Percentiles rank a stretch among this genome's conserved stretches.
These are phyloP conservation scores for Senna tora DNA, from an alignment of 306 rosid species.

Conservation along the genomic window DNA sequence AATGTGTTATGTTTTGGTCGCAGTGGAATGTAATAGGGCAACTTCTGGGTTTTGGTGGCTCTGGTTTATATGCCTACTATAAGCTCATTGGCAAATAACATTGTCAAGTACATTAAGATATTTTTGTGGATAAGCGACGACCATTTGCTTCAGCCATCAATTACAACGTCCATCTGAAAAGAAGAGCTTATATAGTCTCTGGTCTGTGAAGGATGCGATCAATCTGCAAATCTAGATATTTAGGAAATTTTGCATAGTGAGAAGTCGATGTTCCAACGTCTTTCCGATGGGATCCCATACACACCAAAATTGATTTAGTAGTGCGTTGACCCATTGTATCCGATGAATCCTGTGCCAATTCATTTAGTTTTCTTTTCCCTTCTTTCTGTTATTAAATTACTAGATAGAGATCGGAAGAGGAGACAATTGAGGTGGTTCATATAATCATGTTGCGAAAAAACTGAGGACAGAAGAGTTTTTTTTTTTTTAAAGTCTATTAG, in stretches of 20 bases:
- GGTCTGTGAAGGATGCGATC: conserved; percentile 31
- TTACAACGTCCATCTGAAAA: neutral
- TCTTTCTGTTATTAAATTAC: neutral
- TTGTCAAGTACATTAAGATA: conserved; percentile 18
- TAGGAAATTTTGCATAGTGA: conserved; percentile 35
- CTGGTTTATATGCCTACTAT: conserved; percentile 81
- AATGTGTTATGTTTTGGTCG: conserved; percentile 38
- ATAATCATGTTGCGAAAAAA: neutral
- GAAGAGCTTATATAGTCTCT: neutral
- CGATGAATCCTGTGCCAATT: conserved; percentile 29
- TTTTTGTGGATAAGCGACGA: conserved; percentile 11
- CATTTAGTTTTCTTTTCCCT: neutral
- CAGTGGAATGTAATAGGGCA: conserved; percentile 86
- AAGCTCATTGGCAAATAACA: conserved; percentile 77
- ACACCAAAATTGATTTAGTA: neutral
- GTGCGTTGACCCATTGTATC: conserved; percentile 33
- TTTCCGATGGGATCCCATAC: neutral
- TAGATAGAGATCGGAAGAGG: neutral
- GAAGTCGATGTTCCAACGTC: conserved; percentile 16
- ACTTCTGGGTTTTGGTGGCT: conserved; percentile 77
- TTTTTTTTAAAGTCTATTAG: no score
- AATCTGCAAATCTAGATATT: conserved; percentile 26
- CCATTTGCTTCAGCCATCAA: neutral
- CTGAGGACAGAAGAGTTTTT: neutral
- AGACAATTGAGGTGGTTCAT: neutral